Evolutionary conservation across 225 moss, liverwort and hornwort species (phyloP).

Genomic region (Physcomitrellopsis africana): DNA sequence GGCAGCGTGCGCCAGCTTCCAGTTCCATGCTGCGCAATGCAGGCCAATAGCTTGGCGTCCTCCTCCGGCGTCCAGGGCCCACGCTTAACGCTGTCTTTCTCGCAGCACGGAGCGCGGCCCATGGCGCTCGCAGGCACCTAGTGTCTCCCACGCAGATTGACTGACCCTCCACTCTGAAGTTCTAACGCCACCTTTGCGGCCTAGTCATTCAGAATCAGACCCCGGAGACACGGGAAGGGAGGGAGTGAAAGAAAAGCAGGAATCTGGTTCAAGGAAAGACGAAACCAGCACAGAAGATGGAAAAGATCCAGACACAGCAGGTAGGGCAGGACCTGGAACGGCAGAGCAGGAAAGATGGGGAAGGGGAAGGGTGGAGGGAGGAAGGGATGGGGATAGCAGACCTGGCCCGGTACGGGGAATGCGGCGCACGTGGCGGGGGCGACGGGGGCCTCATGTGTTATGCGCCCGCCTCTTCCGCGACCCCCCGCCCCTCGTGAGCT

Average conservation of each 20-base stretch:
- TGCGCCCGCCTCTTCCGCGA: slow-evolving; percentile 61
- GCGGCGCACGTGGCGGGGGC: slow-evolving; percentile 64
- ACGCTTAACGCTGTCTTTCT: slow-evolving; percentile 75
- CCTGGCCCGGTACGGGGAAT: slow-evolving; percentile 26
- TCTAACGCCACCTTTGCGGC: too few relatives aligned
- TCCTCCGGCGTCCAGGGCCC: slow-evolving; percentile 83
- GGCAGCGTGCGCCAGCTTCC: slow-evolving; percentile 78
- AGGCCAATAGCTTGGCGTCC: slow-evolving; percentile 72
- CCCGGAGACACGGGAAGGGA: too few relatives aligned
- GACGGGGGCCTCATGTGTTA: slow-evolving; percentile 60
- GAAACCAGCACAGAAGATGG: too few relatives aligned
- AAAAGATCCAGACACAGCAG: too few relatives aligned
- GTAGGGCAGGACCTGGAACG: too few relatives aligned
- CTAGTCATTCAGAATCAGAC: too few relatives aligned
- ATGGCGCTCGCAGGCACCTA: slow-evolving; percentile 26
- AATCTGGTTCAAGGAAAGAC: too few relatives aligned
- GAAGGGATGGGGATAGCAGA: neutral
- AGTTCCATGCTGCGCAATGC: slow-evolving; percentile 77
- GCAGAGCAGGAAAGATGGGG: neutral
- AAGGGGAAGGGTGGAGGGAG: slow-evolving; percentile 1
- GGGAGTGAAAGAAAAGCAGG: too few relatives aligned
- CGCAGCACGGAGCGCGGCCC: slow-evolving; percentile 79
- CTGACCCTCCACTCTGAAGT: too few relatives aligned
- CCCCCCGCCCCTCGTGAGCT: slow-evolving; percentile 65
- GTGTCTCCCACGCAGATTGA: too few relatives aligned